Conservation (phyloP, 1,139 yeast species). For the Blastobotrys malaysiensis region DNA sequence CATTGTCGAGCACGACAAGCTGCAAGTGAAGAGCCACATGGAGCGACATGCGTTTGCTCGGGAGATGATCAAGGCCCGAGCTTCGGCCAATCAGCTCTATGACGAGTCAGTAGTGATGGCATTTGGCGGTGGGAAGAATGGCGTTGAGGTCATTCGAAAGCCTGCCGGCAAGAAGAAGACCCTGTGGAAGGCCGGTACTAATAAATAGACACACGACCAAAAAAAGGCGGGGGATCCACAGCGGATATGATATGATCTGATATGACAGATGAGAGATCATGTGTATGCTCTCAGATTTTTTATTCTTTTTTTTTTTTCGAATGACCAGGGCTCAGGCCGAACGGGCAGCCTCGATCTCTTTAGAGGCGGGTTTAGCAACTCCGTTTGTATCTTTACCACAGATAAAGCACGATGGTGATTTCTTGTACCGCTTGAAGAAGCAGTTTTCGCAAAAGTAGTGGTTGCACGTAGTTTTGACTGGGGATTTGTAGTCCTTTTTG, state of each 20-base stretch:
- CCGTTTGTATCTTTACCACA: conserved; percentile 40
- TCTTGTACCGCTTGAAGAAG: conserved; percentile 48
- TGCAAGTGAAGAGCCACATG: conserved; percentile 27
- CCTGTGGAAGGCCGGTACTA: conserved; percentile 29
- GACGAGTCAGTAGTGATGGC: conserved; percentile 34
- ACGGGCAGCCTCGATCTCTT: conserved; percentile 13
- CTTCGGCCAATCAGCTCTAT: conserved; percentile 20
- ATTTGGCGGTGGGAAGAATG: conserved; percentile 33
- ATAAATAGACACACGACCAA: neutral
- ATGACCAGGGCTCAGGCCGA: neutral
- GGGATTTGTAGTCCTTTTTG: conserved; percentile 48
- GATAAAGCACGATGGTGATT: conserved; percentile 47
- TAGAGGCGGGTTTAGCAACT: conserved; percentile 23
- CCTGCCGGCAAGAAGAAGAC: conserved; percentile 28
- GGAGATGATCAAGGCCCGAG: conserved; percentile 25
- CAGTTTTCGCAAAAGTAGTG: conserved; percentile 67
- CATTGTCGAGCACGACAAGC: conserved; percentile 27
- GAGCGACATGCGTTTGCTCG: conserved; percentile 31
- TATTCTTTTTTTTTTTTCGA: no score
- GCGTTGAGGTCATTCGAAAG: conserved; percentile 32
- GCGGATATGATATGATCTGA: no score
- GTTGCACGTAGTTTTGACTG: conserved; percentile 58
- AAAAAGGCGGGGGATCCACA: no score
- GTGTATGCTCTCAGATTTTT: neutral
- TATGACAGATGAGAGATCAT: no score